Base-by-base conservation (phyloP, 345 rosid genomes). In the Durio zibethinus region DNA sequence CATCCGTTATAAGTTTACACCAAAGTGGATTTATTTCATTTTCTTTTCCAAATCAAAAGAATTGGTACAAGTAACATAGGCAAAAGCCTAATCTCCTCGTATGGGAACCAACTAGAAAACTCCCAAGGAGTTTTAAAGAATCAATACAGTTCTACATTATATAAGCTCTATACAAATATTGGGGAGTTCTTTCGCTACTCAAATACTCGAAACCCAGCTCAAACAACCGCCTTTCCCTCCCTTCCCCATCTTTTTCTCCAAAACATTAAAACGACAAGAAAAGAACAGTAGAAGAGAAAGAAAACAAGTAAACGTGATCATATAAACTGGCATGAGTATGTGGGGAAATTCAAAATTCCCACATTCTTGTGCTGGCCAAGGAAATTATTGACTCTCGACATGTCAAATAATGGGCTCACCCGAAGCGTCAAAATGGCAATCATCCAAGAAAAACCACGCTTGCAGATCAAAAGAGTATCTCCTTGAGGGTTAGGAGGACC, bases 401-500 rank as follows among this genome's bases (percentile, higher is more conserved):
- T 25, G 78, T 48, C 3, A 80, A 56, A 10, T 27, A 76, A 64
- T 15, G 27, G 21, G 60, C 36, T 35, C 69, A 10, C 72, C 18
- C n/a, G 5, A 14, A 2, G 16, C n/a, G n/a, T 6, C 48, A 11
- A 18, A 59, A 66, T 14, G 38, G 78, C 53, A 71, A 25, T 53
- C 66, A 31, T 62, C 43, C 43, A 61, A 61, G 0, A 76, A 47
- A 45, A 54, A 27, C 25, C 73, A 12, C 16, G 54, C 63, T 62
- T 12, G 64, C 48, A 9, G 76, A 20, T 94, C 91, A 93, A 23
- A 93, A 89, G 62, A 93, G 25, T 66, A 90, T 87, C 73, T 84
- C 87, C 88, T 93, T 93, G 63, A 95, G 88, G 83, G 93, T 85
- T 75, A 95, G 88, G 75, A 95, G 97, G 68, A 89, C 82, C 80